These are phyloP conservation scores for Naganishia vaughanmartiniae DNA, from an alignment of 768 basidiomycete species.

Conservation along the genomic window DNA sequence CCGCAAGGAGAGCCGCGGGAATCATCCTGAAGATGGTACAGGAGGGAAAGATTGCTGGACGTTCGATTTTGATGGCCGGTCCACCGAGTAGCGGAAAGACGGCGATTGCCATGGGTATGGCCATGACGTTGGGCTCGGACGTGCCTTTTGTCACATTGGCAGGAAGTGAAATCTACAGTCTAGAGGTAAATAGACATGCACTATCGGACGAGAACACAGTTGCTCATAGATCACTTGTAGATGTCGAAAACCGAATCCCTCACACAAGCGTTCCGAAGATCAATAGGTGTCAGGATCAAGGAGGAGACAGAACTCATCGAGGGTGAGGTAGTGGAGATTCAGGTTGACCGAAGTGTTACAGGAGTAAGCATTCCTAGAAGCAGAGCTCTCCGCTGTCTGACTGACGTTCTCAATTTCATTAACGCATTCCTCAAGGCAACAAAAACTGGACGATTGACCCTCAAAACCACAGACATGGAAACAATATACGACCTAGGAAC, in stretches of 20 bases:
- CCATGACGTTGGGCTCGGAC: conserved; percentile 86
- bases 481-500: conserved; percentile 97
- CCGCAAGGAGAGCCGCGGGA: conserved; percentile 94
- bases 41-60: conserved; percentile 89
- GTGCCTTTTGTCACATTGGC: conserved; percentile 98
- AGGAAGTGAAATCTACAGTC: conserved; percentile 94
- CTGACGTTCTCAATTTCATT: not conserved
- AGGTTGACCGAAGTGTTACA: conserved; percentile 93
- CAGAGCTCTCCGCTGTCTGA: not conserved
- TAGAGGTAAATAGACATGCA: conserved; percentile 56
- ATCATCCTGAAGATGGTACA: conserved; percentile 98
- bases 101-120: conserved; percentile 97
- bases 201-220: not conserved
- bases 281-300: conserved; percentile 94
- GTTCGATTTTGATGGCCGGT: conserved; percentile 94
- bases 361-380: conserved; percentile 62
- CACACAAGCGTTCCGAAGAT: conserved; percentile 90
- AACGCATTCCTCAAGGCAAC: conserved; percentile 64
- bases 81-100: conserved; percentile 98
- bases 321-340: conserved; percentile 97
- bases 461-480: conserved; percentile 99
- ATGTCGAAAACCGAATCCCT: conserved; percentile 99
- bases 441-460: conserved; percentile 93
- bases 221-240: conserved; percentile 47
- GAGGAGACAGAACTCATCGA: conserved; percentile 97